Base-by-base conservation (phyloP, 345 rosid genomes). In the Brassica carinata region DNA sequence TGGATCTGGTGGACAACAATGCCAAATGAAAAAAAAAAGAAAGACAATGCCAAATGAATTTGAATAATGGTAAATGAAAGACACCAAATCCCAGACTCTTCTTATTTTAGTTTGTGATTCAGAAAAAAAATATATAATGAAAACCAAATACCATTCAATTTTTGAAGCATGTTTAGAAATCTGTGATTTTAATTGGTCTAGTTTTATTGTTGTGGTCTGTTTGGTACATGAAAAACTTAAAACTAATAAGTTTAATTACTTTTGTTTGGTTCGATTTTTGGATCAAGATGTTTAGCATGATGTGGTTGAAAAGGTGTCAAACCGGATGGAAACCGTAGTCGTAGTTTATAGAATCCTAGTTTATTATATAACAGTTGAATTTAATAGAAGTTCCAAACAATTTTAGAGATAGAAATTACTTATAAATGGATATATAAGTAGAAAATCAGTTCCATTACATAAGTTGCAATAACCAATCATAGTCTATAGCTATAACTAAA, bases 371-470 rank as follows among this genome's bases (percentile, higher is more conserved):
- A 8, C 27, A 64, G 17, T 38, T 26, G 57, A 14, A 6, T 40
- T 40, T 1, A 31, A 63, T 9, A 38, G 27, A 67, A 40, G 8
- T 11, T 59, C 5, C 6, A 17, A 29, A 23, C 26, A 0, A 23
- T 23, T 23, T 23, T 23, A 23, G 26, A 23, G 26, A 64, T 34
- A 8, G 5, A 17, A 76, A 67, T 17, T 31, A 72, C 57, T 38
- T 15, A 36, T 38, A 34, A 62, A 19, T 19, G 69, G 71, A 73
- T 38, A 26, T 48, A 34, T 65, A 59, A 18, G 45, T 71, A 43
- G 69, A 19, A 31, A 67, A 67, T 43, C 78, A 69, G 71, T 69
- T 74, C 48, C 59, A 53, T 80, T 80, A 80, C 83, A 80, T 74
- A 74, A 69, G 14, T 69, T 19, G 18, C 66, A 74, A 51, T 51